Evolutionary conservation across 2,329 filamentous ascomycete genomes (phyloP), one percentile per base, ranked within the genome.

Genomic region (Nemania sp.): DNA sequence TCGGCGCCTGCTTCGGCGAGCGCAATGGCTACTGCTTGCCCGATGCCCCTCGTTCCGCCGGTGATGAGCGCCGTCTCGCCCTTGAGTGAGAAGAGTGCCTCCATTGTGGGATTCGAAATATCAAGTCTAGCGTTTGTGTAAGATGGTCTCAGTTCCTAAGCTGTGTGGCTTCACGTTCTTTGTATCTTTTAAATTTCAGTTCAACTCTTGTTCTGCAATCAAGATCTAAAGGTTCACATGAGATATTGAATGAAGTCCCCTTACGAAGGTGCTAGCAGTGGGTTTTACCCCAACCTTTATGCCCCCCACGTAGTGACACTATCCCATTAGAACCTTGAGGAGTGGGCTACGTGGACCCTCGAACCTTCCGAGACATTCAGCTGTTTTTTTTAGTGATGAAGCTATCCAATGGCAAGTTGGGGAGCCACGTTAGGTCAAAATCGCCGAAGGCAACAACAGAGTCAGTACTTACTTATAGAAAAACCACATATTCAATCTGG

Each of bases 1-100:
- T 89, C 85, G 60, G 86, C 86, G 32, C 87, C 87, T 62, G 86
- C 87, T 75, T 88, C 87, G 63, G 87, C 87, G 24, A 89, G 83
- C 20, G 82, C 87, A 67, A 89, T 77, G 41, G 87, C 87, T 15
- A 88, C 84, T 18, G 86, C 81, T 67, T 87, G 84, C 47, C 87
- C 87, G 65, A 89, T 89, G 71, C 87, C 87, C 11, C 87, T 81
- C 1, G 87, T 88, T 64, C 82, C 85, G 64, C 87, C 87, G 0
- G 87, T 89, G 68, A 89, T 74, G 66, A 89, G 80, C 65, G 86
- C 87, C 0, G 86, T 88, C 70, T 88, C 85, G 73, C 84, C 85
- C 66, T 85, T 76, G 41, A 89, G 82, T 1, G 86, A 87, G 77
- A 89, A 89, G 59, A 84, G 75, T 1, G 79, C 52, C 24, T 73